These are phyloP conservation scores for Stygiomarasmius scandens DNA, from an alignment of 1,284 basidiomycete species.

Conservation along the genomic window DNA sequence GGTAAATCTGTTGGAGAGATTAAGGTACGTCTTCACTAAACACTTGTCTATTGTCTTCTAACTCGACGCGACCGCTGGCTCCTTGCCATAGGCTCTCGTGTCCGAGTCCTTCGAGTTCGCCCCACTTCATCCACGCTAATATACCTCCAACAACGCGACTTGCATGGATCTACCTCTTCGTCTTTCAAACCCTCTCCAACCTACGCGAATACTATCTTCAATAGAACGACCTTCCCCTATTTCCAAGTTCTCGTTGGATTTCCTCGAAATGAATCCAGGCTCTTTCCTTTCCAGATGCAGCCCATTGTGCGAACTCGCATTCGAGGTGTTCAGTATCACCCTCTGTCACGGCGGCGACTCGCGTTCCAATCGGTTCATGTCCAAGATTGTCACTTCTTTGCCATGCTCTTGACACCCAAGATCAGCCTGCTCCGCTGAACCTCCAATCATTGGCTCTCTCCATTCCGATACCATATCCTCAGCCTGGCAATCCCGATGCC, in stretches of 20 bases:
- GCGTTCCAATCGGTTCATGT: constrained; percentile 7
- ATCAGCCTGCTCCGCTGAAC: neutral
- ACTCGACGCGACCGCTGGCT: neutral
- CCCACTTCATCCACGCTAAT: constrained; percentile 11
- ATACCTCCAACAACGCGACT: constrained; percentile 1
- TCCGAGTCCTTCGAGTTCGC: constrained; percentile 10
- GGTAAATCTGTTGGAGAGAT: constrained; percentile 7
- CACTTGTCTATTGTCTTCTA: neutral
- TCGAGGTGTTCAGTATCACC: neutral
- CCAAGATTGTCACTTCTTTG: constrained; percentile 12
- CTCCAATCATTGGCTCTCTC: constrained; percentile 12
- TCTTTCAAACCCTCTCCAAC: constrained; percentile 59
- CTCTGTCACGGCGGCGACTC: neutral
- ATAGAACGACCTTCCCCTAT: neutral
- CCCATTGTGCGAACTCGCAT: neutral
- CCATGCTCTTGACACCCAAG: neutral
- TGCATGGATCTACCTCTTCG: constrained; percentile 30
- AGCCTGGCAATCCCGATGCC: constrained; percentile 10
- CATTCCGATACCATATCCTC: constrained; percentile 7
- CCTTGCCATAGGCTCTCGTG: constrained; percentile 7
- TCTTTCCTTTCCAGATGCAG: neutral
- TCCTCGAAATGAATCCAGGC: constrained; percentile 54
- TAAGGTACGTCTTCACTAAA: constrained; percentile 4
- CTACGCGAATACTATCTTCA: constrained; percentile 37
- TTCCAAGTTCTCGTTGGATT: constrained; percentile 30